Percentiles rank a stretch among this genome's conserved stretches.
Conservation (phyloP, 768 basidiomycete species). For the Leucosporidium yakuticum region DNA sequence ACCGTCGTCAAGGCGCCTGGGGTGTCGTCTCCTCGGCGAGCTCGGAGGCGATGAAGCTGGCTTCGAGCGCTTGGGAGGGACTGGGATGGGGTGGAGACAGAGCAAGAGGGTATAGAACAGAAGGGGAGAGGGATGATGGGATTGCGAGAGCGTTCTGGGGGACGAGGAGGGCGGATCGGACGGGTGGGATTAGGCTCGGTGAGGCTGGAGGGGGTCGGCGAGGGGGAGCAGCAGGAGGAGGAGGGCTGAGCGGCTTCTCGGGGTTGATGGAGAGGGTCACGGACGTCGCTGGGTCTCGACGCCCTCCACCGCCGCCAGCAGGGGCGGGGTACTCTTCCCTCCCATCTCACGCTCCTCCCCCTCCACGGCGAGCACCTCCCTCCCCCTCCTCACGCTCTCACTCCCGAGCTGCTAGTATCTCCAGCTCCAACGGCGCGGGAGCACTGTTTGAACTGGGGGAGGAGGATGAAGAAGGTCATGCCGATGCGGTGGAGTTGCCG, state of each 20-base stretch:
- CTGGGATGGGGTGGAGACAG: neutral
- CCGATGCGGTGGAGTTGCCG: slow-evolving; percentile 20
- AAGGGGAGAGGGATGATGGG: slow-evolving; percentile 1
- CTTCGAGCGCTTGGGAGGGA: slow-evolving; percentile 4
- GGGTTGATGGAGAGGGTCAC: neutral
- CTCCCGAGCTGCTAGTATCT: neutral
- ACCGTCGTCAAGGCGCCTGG: neutral
- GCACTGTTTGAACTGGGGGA: slow-evolving; percentile 11
- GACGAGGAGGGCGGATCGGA: neutral
- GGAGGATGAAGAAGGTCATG: slow-evolving; percentile 4
- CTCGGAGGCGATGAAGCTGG: neutral
- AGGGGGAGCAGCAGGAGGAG: neutral
- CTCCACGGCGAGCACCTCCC: too few species aligned
- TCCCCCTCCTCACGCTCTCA: too few species aligned
- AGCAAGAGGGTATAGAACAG: neutral
- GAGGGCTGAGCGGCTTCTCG: neutral
- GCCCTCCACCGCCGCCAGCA: too few species aligned
- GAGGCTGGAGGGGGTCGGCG: neutral
- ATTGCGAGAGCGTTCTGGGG: slow-evolving; percentile 20
- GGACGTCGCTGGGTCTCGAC: neutral
- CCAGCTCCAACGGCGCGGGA: neutral
- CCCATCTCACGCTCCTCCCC: too few species aligned
- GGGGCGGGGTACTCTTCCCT: too few species aligned
- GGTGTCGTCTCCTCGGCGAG: neutral
- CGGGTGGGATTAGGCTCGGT: slow-evolving; percentile 12